Evolutionary conservation across 192 early-diverging fungal genomes (phyloP).

Genomic region (Gonapodya sp.): DNA sequence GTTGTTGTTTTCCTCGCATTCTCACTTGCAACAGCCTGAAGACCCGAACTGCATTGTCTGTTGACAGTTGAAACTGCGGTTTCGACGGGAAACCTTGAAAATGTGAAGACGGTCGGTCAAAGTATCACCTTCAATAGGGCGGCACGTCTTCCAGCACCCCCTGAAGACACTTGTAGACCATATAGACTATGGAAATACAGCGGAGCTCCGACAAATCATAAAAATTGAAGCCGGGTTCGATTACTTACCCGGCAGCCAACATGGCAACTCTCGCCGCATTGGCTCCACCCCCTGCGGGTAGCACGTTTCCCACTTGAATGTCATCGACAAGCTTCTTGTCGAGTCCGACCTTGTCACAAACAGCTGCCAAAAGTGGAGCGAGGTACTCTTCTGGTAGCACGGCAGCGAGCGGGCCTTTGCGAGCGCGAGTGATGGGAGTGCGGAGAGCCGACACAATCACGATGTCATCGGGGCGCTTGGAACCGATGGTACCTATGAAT

Average conservation of each 20-base stretch:
- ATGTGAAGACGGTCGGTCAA: not conserved
- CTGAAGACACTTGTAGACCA: not conserved
- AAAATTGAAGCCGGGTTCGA: constrained; percentile 1
- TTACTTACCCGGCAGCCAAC: constrained; percentile 62
- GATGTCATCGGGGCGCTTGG: constrained; percentile 80
- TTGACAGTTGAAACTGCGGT: constrained; percentile 78
- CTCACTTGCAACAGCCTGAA: constrained; percentile 68
- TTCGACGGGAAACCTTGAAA: constrained; percentile 61
- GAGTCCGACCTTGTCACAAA: constrained; percentile 64
- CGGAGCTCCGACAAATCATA: constrained; percentile 10
- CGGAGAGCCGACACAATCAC: constrained; percentile 87
- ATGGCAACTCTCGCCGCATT: constrained; percentile 83
- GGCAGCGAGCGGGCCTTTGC: constrained; percentile 89
- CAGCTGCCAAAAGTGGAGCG: constrained; percentile 21
- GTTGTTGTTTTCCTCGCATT: not conserved
- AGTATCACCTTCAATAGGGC: not conserved
- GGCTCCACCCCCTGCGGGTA: constrained; percentile 80
- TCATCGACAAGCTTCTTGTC: constrained; percentile 83
- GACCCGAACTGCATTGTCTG: constrained; percentile 88
- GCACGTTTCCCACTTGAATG: constrained; percentile 89
- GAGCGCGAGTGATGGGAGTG: constrained; percentile 77
- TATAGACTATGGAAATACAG: not conserved
- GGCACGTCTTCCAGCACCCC: too few species aligned
- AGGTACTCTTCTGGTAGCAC: constrained; percentile 59
- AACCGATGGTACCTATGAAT: constrained; percentile 32